Percentiles rank a stretch among this genome's conserved stretches.
phyloP scores from a whole-genome alignment of 805 yeast species.

The Yamadazyma akitaensis region DNA sequence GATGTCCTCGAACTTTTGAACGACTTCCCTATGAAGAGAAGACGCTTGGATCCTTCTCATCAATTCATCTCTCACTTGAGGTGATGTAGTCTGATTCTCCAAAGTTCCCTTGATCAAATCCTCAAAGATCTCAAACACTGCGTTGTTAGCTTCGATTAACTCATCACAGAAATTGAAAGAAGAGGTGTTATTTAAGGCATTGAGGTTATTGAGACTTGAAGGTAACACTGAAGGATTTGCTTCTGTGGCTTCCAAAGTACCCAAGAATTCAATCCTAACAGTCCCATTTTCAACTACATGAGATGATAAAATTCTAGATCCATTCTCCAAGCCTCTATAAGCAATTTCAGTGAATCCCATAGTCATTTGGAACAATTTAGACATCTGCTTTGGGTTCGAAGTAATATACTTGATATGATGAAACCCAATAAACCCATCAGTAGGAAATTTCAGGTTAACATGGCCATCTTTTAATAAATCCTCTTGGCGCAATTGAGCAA shows the following conservation, averaged over 20 bases:
- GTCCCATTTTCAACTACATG: slow-evolving; percentile 61
- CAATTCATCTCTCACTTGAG: neutral
- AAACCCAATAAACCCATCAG: slow-evolving; percentile 45
- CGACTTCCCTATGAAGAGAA: slow-evolving; percentile 11
- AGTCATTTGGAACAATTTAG: slow-evolving; percentile 49
- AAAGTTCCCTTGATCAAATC: neutral
- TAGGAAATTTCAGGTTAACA: slow-evolving; percentile 15
- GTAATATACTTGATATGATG: slow-evolving; percentile 69
- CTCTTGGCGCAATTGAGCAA: slow-evolving; percentile 11
- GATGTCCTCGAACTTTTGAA: neutral
- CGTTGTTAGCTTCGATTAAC: slow-evolving; percentile 1
- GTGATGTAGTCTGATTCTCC: neutral
- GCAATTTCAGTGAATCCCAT: slow-evolving; percentile 68
- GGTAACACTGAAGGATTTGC: slow-evolving; percentile 8
- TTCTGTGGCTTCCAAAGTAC: slow-evolving; percentile 31
- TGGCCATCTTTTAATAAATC: slow-evolving; percentile 22
- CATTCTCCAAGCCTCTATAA: slow-evolving; percentile 65
- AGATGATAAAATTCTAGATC: slow-evolving; percentile 49
- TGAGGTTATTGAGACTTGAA: neutral
- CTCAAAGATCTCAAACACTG: neutral
- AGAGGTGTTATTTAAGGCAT: neutral
- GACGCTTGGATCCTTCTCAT: slow-evolving; percentile 3
- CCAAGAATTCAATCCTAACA: slow-evolving; percentile 47
- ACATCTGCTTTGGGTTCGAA: slow-evolving; percentile 66
- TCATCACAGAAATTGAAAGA: slow-evolving; percentile 3